A percentile compares a stretch with the other conserved stretches of the same genome.
phyloP scores from a whole-genome alignment of 106 monocot species.

The Agapanthus africanus region DNA sequence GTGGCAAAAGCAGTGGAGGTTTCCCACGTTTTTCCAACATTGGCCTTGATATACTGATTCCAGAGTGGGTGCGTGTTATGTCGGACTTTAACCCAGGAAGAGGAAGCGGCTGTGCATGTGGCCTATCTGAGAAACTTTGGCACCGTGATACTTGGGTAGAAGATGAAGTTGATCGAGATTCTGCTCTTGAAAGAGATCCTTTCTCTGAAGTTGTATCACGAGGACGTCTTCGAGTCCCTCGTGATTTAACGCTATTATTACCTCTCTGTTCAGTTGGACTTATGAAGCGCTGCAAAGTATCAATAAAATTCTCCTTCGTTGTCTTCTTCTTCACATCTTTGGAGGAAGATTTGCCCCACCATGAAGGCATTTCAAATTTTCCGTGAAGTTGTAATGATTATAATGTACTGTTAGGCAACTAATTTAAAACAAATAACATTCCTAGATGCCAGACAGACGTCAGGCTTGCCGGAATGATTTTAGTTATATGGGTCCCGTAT shows the following conservation, averaged over 20 bases:
- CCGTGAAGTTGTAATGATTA: no score
- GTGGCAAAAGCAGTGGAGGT: slow-evolving; percentile 52
- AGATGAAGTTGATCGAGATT: slow-evolving; percentile 78
- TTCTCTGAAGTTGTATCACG: slow-evolving; percentile 50
- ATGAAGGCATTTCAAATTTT: slow-evolving; percentile 59
- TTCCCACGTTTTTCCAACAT: slow-evolving; percentile 80
- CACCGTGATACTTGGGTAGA: slow-evolving; percentile 77
- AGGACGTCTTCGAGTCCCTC: slow-evolving; percentile 26
- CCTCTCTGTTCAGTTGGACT: slow-evolving; percentile 60
- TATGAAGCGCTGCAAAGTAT: slow-evolving; percentile 67
- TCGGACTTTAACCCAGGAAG: slow-evolving; percentile 42
- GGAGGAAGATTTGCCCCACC: slow-evolving; percentile 94
- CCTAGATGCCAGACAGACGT: no score
- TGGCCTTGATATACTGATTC: slow-evolving; percentile 39
- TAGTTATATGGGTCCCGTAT: no score
- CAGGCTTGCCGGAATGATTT: no score
- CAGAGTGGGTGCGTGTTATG: slow-evolving; percentile 40
- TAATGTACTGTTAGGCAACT: neutral
- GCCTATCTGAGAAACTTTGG: slow-evolving; percentile 81
- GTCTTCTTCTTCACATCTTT: slow-evolving; percentile 88
- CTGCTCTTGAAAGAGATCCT: slow-evolving; percentile 61
- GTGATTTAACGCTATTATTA: slow-evolving; percentile 29
- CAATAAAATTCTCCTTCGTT: slow-evolving; percentile 73
- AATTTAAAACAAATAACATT: no score
- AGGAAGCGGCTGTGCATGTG: slow-evolving; percentile 77